Evolutionary conservation across 305 asterid species (phyloP), one percentile per base, ranked within the genome.

Genomic region (Nicotiana rustica): DNA sequence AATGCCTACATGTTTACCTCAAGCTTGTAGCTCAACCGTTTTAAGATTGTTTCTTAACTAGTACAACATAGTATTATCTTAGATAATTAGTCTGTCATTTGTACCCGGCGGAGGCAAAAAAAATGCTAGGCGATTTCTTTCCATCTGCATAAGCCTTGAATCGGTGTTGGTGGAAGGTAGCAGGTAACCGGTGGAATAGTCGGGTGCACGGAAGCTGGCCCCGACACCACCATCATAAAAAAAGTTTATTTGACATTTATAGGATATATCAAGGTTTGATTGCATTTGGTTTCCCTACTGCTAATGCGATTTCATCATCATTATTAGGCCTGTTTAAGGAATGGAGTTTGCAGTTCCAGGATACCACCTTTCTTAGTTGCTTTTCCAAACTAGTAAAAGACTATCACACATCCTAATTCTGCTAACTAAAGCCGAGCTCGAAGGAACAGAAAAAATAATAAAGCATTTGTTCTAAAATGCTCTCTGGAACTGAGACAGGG

Each of bases 241-340:
- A 44, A 44, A 2, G 12, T 44, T 41, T 41, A 41, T 41, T 44
- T 8, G 66, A 29, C 65, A 55, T 29, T 55, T 76, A 17, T 76
- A 76, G 49, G 56, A 31, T 55, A 49, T 29, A 73, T 73, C 64
- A 73, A 47, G 44, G 79, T 47, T 73, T 49, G 44, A 35, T 49
- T 49, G 62, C 62, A 13, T 73, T 21, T 73, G 38, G 25, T 49
- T 73, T 49, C 38, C 79, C 14, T 47, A 14, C 79, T 49, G 36
- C 64, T n/a, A 13, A n/a, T 73, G 29, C 79, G 6, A 21, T 2
- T 49, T 73, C 44, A 21, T 21, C 38, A 25, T 49, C 64, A 25
- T 19, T 25, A 25, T 49, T 47, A 49, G 62, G 52, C 21, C 14
- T 73, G 38, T 49, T 49, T 73, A 29, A 75, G 56, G 29, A 25